These are phyloP conservation scores for Hanseniaspora lindneri DNA, from an alignment of 805 yeast species.

Conservation along the genomic window DNA sequence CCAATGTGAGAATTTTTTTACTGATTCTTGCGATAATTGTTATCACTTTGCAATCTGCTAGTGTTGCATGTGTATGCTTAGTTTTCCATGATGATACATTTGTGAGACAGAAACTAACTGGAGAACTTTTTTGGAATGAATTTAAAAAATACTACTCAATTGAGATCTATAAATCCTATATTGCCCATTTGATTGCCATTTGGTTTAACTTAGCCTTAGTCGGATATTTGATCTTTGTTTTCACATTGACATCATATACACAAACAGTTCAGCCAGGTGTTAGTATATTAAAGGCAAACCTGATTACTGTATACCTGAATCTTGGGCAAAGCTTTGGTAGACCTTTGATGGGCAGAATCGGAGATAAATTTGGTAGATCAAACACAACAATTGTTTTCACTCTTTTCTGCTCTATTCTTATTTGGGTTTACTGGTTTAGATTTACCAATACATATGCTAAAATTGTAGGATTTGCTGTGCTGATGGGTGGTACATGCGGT, in stretches of 20 bases:
- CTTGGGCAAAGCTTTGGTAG: slow-evolving; percentile 40
- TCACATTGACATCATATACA: slow-evolving; percentile 38
- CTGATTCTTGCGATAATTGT: slow-evolving; percentile 2
- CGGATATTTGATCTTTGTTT: slow-evolving; percentile 36
- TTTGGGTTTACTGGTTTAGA: slow-evolving; percentile 38
- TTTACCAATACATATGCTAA: slow-evolving; percentile 31
- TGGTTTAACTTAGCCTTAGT: slow-evolving; percentile 32
- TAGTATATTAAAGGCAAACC: slow-evolving; percentile 34
- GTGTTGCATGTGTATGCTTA: neutral
- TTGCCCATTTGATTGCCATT: slow-evolving; percentile 28
- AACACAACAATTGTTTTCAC: slow-evolving; percentile 35
- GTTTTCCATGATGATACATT: neutral
- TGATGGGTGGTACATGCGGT: slow-evolving; percentile 38
- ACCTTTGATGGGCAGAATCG: slow-evolving; percentile 36
- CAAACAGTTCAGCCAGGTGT: slow-evolving; percentile 35
- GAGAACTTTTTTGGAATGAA: slow-evolving; percentile 17
- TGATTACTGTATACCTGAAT: slow-evolving; percentile 36
- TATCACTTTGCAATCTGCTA: neutral
- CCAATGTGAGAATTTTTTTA: neutral
- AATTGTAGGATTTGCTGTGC: slow-evolving; percentile 33
- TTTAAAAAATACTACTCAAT: slow-evolving; percentile 30
- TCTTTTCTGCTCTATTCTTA: slow-evolving; percentile 29
- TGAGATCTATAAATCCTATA: slow-evolving; percentile 26
- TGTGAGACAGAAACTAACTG: slow-evolving; percentile 21
- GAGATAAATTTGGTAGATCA: slow-evolving; percentile 38